Evolutionary conservation across 352 stramenopile genomes (phyloP), one percentile per base, ranked within the genome.

Genomic region (Pythium graminicola): DNA sequence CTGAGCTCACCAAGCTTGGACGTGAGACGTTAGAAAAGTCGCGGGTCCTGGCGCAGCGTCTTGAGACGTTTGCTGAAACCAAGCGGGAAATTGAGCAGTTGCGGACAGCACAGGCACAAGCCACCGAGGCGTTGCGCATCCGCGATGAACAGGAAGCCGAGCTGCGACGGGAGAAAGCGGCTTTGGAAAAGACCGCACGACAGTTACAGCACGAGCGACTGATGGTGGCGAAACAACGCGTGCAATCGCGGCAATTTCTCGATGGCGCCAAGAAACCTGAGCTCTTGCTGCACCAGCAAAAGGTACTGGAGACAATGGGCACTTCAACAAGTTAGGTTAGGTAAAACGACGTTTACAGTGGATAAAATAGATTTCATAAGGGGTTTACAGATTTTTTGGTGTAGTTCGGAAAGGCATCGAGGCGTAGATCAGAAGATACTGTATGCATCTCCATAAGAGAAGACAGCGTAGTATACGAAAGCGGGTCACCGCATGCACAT

Each of bases 221-320:
- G 11, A 39, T 78, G 44, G 67, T 90, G 17, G 75, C 76, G 31
- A 88, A 83, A 54, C 76, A 89, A 62, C 81, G 78, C 35, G 57
- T 84, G 57, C 72, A 93, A 60, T 89, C 79, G 50, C 75, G 79
- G 19, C 73, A 87, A 47, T 75, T 93, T 44, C 57, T 90, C 17
- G 72, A 90, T 45, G 72, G 76, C 39, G 73, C 81, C 20, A 69
- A 70, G 29, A 82, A 85, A 28, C 67, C 86, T 16, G 77, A 86
- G 60, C 58, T 58, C 26, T 67, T 88, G 59, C 32, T 83, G 23
- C 68, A 86, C 35, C 71, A 82, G 57, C 78, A 86, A 44, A 65
- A 75, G 40, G 40, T 43, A 19, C 50, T 72, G 7, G 54, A 64
- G 10, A 33, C 58, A 11, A 36, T 19, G 6, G 23, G 26, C 3